phyloP scores from a whole-genome alignment of 139 green algal genomes.

The Haematococcus lacustris region DNA sequence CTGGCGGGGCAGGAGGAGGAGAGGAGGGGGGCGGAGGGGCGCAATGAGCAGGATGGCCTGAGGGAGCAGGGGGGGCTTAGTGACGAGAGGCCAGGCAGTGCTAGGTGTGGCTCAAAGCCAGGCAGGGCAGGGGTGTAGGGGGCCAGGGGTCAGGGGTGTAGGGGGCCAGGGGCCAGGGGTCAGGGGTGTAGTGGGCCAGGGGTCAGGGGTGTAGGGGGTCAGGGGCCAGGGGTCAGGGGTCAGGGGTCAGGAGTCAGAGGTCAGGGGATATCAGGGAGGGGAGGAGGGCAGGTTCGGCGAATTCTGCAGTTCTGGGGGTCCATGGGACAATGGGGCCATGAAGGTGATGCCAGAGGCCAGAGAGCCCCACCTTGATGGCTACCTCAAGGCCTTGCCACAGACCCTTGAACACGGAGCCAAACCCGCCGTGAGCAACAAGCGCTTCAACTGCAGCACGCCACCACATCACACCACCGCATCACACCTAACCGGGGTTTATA shows the following conservation, averaged over 20 bases:
- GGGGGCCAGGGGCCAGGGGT: too few relatives aligned
- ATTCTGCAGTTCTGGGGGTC: not conserved
- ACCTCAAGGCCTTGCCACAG: constrained; percentile 19
- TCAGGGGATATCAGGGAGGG: not conserved
- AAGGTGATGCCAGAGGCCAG: not conserved
- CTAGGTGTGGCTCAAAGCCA: too few relatives aligned
- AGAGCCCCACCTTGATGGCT: constrained; percentile 20
- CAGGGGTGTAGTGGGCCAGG: too few relatives aligned
- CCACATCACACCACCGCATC: too few relatives aligned
- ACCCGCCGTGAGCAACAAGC: constrained; percentile 19
- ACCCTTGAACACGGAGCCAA: constrained; percentile 26
- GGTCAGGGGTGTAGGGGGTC: too few relatives aligned
- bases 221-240: too few relatives aligned
- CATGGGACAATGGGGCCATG: not conserved
- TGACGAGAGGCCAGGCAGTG: not conserved
- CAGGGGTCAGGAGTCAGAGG: too few relatives aligned
- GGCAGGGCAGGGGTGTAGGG: too few relatives aligned
- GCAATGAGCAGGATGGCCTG: not conserved
- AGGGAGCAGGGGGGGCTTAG: not conserved
- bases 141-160: too few relatives aligned
- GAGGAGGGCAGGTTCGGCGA: not conserved
- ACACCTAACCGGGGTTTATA: too few relatives aligned
- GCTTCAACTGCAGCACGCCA: not conserved
- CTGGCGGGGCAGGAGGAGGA: not conserved
- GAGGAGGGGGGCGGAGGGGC: too few relatives aligned